Evolutionary conservation across 1,284 basidiomycete species (phyloP), one percentile per base, ranked within the genome.

Genomic region (Chalciporus sp.): DNA sequence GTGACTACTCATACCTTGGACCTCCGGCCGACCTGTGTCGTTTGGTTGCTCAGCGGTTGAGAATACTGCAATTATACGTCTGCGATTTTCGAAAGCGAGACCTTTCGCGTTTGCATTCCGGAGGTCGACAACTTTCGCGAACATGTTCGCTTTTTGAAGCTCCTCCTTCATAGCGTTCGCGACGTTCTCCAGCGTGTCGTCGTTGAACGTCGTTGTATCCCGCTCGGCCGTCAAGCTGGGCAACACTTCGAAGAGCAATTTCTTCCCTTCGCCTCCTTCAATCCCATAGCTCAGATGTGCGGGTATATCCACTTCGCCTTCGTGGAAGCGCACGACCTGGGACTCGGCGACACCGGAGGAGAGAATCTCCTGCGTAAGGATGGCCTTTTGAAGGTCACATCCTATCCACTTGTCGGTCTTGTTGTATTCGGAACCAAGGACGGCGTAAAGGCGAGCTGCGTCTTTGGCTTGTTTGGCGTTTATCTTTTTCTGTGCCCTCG

Each of bases 81-180:
- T 78, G 56, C 88, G 80, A 72, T 98, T 98, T 73, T 95, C 92
- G 59, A 83, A 90, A 58, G 92, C 84, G 58, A 98, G 88, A 17
- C 92, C 93, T 45, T 76, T 78, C 37, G 92, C 91, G 64, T 88
- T 90, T 20, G 95, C 89, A 66, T 98, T 97, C 55, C 88, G 77
- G 63, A 98, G 74, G 72, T 97, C 95, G 45, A 94, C 74, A 37
- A 95, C 74, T 57, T 83, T 79, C 33, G 87, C 83, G 55, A 97
- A 79, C 59, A 76, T 72, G 55, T 83, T 83, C 10, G 81, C 81
- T 71, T 90, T 94, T 58, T 66, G 63, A 35, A 76, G 52, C 66
- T 92, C 87, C 45, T 69, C 71, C 20, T 66, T 48, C 59, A 70
- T 64, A 9, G 61, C 64, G 26, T 58, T 61, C 43, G 60, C 55